Evolutionary conservation across 2,329 filamentous ascomycete genomes (phyloP).

Genomic region (Xylaria multiplex): DNA sequence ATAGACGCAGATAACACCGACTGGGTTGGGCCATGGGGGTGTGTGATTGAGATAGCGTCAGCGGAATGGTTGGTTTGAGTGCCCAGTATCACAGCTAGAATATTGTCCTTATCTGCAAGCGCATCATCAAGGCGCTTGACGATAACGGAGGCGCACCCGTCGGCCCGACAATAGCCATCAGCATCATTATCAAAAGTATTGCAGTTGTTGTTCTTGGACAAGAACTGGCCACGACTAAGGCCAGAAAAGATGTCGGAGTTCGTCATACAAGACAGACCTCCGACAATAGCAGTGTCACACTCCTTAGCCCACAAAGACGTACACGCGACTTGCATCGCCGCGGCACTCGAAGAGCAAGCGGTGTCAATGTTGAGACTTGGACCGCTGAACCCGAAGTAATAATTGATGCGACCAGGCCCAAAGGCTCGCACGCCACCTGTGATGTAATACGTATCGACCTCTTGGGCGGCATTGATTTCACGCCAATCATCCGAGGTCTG

Average conservation of each 20-base stretch:
- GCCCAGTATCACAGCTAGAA: conserved; percentile 78
- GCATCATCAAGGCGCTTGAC: conserved; percentile 85
- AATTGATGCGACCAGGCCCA: conserved; percentile 60
- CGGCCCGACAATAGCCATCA: conserved; percentile 84
- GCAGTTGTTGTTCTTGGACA: conserved; percentile 79
- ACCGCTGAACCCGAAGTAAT: conserved; percentile 54
- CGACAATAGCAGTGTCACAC: conserved; percentile 82
- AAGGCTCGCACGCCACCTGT: conserved; percentile 63
- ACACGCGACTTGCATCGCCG: conserved; percentile 61
- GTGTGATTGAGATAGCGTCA: conserved; percentile 83
- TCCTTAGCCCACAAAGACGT: conserved; percentile 79
- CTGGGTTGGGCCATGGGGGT: conserved; percentile 82
- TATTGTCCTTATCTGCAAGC: conserved; percentile 78
- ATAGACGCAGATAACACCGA: conserved; percentile 75
- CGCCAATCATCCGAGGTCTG: conserved; percentile 82
- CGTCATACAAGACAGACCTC: conserved; percentile 80
- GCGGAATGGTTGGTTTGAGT: conserved; percentile 84
- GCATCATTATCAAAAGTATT: conserved; percentile 84
- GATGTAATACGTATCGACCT: conserved; percentile 67
- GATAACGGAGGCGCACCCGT: conserved; percentile 78
- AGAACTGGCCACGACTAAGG: conserved; percentile 79
- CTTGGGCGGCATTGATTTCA: conserved; percentile 77
- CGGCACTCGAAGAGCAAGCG: conserved; percentile 54
- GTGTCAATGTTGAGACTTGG: conserved; percentile 54
- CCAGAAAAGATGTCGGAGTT: conserved; percentile 84